These are phyloP conservation scores for Bullera alba DNA, from an alignment of 768 basidiomycete genomes.

Conservation along the genomic window DNA sequence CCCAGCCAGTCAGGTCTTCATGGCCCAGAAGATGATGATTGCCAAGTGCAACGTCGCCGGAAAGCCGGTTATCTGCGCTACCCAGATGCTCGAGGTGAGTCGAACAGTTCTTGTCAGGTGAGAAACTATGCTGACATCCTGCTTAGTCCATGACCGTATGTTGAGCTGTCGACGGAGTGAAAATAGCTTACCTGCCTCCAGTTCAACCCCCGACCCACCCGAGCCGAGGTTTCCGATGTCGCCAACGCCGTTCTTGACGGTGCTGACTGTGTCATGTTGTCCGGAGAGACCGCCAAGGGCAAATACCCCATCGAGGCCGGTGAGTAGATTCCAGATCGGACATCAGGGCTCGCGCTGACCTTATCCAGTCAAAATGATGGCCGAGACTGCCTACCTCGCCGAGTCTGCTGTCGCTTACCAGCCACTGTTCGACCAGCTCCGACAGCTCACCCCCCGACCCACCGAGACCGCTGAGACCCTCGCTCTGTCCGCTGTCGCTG, in stretches of 20 bases:
- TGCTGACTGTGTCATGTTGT: constrained; percentile 98
- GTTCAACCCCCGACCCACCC: constrained; percentile 98
- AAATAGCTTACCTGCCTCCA: constrained; percentile 32
- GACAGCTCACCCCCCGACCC: constrained; percentile 69
- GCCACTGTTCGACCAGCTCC: constrained; percentile 83
- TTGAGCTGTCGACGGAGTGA: constrained; percentile 1
- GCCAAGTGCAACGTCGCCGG: constrained; percentile 96
- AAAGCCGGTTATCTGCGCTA: constrained; percentile 97
- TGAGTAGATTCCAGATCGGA: constrained; percentile 44
- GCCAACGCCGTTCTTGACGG: constrained; percentile 99
- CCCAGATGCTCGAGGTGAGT: constrained; percentile 93
- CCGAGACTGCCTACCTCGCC: constrained; percentile 94
- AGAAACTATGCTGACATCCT: not conserved
- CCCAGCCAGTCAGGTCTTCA: constrained; percentile 96
- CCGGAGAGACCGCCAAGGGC: constrained; percentile 98
- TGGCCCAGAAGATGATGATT: constrained; percentile 99
- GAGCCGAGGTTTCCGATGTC: constrained; percentile 97
- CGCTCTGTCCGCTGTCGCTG: constrained; percentile 90
- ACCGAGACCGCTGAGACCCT: constrained; percentile 94
- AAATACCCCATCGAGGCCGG: constrained; percentile 92
- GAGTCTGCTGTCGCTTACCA: constrained; percentile 94
- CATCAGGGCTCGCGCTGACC: not conserved
- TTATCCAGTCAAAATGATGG: constrained; percentile 89
- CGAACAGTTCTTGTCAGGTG: not conserved
- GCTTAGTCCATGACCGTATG: constrained; percentile 82